These are phyloP conservation scores for Erodium chrysanthum DNA, from an alignment of 441 rosid species.

Conservation along the genomic window DNA sequence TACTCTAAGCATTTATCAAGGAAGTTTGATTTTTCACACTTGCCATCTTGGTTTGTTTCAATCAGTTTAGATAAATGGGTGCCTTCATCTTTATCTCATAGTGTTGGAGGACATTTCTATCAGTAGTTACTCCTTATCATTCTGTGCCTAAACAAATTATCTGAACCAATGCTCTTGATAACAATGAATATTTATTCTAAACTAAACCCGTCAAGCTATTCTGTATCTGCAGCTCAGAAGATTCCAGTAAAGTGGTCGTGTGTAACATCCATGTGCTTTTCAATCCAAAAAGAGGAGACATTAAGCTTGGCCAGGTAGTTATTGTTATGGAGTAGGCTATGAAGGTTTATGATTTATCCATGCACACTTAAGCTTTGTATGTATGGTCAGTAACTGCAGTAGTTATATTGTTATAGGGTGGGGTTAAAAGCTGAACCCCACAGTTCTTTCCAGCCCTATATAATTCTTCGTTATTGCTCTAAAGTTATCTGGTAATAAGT, in stretches of 20 bases:
- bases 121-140: too few relatives aligned
- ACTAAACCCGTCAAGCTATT: too few relatives aligned
- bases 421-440: too few relatives aligned
- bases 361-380: not conserved
- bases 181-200: too few relatives aligned
- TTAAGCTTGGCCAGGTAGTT: conserved; percentile 87
- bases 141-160: too few relatives aligned
- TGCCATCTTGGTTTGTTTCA: too few relatives aligned
- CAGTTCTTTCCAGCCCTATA: not conserved
- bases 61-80: not conserved
- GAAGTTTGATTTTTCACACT: not conserved
- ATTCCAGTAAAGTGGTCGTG: conserved; percentile 46
- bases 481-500: not conserved
- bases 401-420: too few relatives aligned
- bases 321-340: conserved; percentile 11
- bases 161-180: too few relatives aligned
- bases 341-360: not conserved
- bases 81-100: not conserved
- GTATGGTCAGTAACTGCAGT: not conserved
- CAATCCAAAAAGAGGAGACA: conserved; percentile 94
- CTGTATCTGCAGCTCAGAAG: conserved; percentile 40
- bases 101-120: not conserved
- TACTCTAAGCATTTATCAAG: conserved; percentile 21
- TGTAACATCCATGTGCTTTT: conserved; percentile 90
- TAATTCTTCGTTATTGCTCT: not conserved